These are phyloP conservation scores for Paramecium pentaurelia DNA, from an alignment of 73 alveolate species.

Conservation along the genomic window DNA sequence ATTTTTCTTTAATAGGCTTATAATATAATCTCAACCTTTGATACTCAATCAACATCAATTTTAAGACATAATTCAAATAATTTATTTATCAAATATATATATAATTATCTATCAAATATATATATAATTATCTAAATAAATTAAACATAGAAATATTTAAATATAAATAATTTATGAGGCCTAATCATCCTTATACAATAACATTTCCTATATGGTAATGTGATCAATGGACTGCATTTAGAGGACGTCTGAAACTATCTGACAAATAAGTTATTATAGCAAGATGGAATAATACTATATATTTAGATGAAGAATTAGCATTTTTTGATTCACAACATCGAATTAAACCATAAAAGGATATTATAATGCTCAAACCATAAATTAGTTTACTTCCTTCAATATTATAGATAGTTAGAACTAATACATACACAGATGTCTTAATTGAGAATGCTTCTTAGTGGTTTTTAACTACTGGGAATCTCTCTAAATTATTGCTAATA, in stretches of 20 bases:
- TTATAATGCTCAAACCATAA: not conserved
- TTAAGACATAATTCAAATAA: too few relatives aligned
- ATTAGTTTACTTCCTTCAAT: not conserved
- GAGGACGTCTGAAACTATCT: not conserved
- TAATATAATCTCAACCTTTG: too few relatives aligned
- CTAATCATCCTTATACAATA: conserved; percentile 37
- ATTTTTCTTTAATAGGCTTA: too few relatives aligned
- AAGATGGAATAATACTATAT: not conserved
- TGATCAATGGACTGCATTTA: conserved; percentile 17
- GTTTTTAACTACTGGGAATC: not conserved
- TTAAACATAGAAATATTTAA: not conserved
- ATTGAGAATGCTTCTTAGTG: not conserved
- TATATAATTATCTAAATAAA: too few relatives aligned
- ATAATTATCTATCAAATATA: too few relatives aligned
- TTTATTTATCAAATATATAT: too few relatives aligned
- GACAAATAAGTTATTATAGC: conserved; percentile 1
- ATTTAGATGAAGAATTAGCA: conserved; percentile 32
- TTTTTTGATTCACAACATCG: not conserved
- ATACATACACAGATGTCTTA: conserved; percentile 1
- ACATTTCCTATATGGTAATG: conserved; percentile 48
- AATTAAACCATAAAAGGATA: conserved; percentile 6
- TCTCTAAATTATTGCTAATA: not conserved
- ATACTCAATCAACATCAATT: too few relatives aligned
- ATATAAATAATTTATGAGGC: not conserved
- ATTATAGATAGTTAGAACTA: not conserved